Evolutionary conservation across 345 rosid genomes (phyloP).

Genomic region (Bruguiera gymnorhiza): DNA sequence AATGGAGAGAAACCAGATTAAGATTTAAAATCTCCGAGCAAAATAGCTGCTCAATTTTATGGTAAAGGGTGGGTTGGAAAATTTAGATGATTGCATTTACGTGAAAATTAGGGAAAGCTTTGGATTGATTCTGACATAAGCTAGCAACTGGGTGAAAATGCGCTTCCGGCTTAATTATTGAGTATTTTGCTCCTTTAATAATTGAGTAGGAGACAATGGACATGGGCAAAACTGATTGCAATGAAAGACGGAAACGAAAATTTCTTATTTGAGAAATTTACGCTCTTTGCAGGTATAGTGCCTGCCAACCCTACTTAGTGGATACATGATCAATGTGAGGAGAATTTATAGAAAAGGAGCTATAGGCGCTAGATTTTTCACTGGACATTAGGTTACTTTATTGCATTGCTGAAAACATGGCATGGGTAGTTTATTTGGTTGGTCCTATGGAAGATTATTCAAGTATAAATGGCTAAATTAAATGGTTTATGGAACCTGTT

Average conservation of each 20-base stretch:
- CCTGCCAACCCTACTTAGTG: neutral
- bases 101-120: constrained; percentile 1
- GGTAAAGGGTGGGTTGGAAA: neutral
- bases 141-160: too few relatives aligned
- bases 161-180: too few relatives aligned
- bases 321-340: neutral
- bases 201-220: neutral
- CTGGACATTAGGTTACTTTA: neutral
- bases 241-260: too few relatives aligned
- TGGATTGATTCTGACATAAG: neutral
- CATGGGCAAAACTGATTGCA: too few relatives aligned
- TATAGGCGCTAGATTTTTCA: neutral
- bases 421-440: neutral
- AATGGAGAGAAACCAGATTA: neutral
- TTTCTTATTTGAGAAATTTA: too few relatives aligned
- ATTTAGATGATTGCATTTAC: neutral
- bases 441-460: neutral
- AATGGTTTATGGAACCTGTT: neutral
- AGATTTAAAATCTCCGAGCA: neutral
- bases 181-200: neutral
- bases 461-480: neutral
- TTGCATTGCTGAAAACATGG: neutral
- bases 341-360: neutral
- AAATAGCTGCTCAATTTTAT: neutral
- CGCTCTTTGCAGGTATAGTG: too few relatives aligned